phyloP scores from a whole-genome alignment of 441 rosid genomes.

The Melastoma candidum region DNA sequence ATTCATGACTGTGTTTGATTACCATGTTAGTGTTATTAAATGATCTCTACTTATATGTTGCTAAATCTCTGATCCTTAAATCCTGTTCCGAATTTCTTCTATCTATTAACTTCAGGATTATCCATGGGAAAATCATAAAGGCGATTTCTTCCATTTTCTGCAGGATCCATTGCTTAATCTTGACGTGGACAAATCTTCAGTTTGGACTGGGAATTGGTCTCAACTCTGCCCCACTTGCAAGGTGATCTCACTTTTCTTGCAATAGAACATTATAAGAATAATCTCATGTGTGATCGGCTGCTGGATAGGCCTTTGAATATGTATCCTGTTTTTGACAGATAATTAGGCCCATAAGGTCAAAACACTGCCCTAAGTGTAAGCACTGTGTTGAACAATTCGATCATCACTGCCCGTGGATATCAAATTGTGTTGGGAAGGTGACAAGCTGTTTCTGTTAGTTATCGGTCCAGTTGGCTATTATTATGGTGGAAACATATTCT shows the following conservation, averaged over 20 bases:
- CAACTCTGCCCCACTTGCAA: constrained; percentile 99
- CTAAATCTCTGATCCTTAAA: too few relatives aligned
- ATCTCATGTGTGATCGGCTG: neutral
- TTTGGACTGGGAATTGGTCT: constrained; percentile 91
- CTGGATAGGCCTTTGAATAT: constrained; percentile 1
- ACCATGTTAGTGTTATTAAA: too few relatives aligned
- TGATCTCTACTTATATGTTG: too few relatives aligned
- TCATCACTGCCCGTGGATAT: constrained; percentile 99
- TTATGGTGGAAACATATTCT: constrained; percentile 1
- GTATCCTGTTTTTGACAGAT: constrained; percentile 35
- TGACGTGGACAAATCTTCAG: constrained; percentile 55
- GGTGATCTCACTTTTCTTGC: constrained; percentile 32
- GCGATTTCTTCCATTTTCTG: constrained; percentile 6
- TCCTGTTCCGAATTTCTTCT: too few relatives aligned
- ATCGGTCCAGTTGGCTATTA: neutral
- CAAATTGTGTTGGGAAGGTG: constrained; percentile 98
- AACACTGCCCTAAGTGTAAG: constrained; percentile 84
- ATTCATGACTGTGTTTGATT: too few relatives aligned
- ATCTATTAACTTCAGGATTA: too few relatives aligned
- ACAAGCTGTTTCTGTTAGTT: constrained; percentile 11
- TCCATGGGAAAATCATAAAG: neutral
- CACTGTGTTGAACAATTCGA: constrained; percentile 91
- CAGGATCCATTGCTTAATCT: constrained; percentile 71
- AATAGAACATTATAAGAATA: neutral
- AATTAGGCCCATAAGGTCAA: constrained; percentile 87